Conservation (phyloP, 176 grass and related monocot species). For the Areca catechu region DNA sequence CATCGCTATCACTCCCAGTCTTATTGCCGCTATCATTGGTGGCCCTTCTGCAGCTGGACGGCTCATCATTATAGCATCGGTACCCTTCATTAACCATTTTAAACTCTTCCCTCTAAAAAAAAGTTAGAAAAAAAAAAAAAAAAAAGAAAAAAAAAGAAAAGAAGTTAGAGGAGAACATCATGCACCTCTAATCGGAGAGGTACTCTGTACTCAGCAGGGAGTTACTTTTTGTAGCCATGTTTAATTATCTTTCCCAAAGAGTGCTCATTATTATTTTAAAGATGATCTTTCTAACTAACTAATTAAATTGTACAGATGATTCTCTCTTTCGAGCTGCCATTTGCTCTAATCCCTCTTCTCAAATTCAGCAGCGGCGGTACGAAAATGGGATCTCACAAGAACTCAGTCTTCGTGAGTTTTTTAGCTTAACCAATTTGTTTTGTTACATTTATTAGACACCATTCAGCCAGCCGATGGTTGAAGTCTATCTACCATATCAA, state of each 20-base stretch:
- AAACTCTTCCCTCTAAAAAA: too few relatives aligned
- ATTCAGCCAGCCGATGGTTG: too few relatives aligned
- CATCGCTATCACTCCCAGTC: slow-evolving; percentile 68
- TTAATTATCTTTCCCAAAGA: slow-evolving; percentile 11
- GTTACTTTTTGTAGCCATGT: too few relatives aligned
- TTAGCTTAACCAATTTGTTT: neutral
- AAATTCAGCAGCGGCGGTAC: slow-evolving; percentile 77
- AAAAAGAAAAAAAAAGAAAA: too few relatives aligned
- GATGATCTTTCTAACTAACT: too few relatives aligned
- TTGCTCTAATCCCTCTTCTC: slow-evolving; percentile 86
- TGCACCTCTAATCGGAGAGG: too few relatives aligned
- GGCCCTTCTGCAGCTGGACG: slow-evolving; percentile 64
- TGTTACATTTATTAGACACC: too few relatives aligned
- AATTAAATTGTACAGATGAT: slow-evolving; percentile 55
- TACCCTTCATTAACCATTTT: slow-evolving; percentile 9
- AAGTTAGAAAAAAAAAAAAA: too few relatives aligned
- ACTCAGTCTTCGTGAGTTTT: slow-evolving; percentile 68
- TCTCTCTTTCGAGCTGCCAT: slow-evolving; percentile 78
- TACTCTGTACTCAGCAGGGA: too few relatives aligned
- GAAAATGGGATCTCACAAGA: slow-evolving; percentile 86
- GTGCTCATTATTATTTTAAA: too few relatives aligned
- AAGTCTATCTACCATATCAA: too few relatives aligned
- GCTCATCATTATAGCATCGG: slow-evolving; percentile 94
- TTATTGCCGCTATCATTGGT: slow-evolving; percentile 64
- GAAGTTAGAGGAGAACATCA: too few relatives aligned